Percentiles rank a stretch among this genome's conserved stretches.
Conservation (phyloP, 805 yeast genomes). For the Isabelozyma pseudorhagii region DNA sequence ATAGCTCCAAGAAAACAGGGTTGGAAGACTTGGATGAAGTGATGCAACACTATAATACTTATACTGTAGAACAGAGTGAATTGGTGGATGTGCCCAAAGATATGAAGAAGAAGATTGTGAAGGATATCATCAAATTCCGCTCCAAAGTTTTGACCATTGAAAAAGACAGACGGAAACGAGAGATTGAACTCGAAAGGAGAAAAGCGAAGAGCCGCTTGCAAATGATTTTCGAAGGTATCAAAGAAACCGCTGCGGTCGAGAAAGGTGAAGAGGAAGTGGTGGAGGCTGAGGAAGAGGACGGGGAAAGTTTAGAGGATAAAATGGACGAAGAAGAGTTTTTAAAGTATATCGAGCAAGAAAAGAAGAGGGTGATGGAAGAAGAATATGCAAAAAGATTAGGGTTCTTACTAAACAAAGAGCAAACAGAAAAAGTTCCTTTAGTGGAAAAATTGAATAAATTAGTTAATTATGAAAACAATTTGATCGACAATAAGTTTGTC, state of each 20-base stretch:
- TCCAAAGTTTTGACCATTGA: slow-evolving; percentile 53
- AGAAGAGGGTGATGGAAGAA: slow-evolving; percentile 19
- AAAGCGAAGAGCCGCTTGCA: slow-evolving; percentile 48
- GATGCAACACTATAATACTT: slow-evolving; percentile 32
- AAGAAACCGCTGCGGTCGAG: slow-evolving; percentile 9
- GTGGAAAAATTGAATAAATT: slow-evolving; percentile 17
- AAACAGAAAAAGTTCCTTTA: slow-evolving; percentile 14
- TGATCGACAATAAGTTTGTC: slow-evolving; percentile 35
- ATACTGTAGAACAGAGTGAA: slow-evolving; percentile 56
- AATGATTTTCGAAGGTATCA: slow-evolving; percentile 39
- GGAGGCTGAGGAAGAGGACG: slow-evolving; percentile 10
- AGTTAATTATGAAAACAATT: slow-evolving; percentile 30
- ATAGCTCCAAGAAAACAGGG: slow-evolving; percentile 15
- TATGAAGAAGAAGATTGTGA: slow-evolving; percentile 48
- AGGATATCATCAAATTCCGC: slow-evolving; percentile 55
- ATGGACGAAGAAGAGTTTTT: slow-evolving; percentile 31
- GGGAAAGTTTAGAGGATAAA: slow-evolving; percentile 9
- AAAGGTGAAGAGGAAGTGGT: slow-evolving; percentile 12
- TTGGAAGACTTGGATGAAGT: slow-evolving; percentile 36
- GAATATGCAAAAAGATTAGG: slow-evolving; percentile 12
- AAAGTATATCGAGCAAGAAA: slow-evolving; percentile 11
- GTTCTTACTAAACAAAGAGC: slow-evolving; percentile 10
- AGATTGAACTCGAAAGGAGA: slow-evolving; percentile 45
- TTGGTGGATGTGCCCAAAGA: slow-evolving; percentile 55
- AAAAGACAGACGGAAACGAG: slow-evolving; percentile 47